Conservation (phyloP, 108 stramenopile species). For the Bacterosira constricta region DNA sequence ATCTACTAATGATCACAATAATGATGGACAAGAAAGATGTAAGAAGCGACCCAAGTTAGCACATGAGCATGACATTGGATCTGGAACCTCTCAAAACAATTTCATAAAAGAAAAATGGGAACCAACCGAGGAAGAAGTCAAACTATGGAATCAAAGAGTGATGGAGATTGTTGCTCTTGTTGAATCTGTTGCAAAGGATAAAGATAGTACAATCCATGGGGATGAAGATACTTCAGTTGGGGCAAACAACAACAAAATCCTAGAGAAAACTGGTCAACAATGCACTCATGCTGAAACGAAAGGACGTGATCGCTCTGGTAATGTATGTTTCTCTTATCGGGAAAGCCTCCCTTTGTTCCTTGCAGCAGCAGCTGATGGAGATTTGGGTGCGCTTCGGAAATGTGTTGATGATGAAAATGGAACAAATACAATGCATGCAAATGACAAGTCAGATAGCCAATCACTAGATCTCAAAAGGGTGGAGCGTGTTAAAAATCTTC, state of each 20-base stretch:
- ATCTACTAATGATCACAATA: background rate
- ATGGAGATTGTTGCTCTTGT: slow-evolving; percentile 53
- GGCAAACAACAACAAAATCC: background rate
- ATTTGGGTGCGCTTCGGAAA: slow-evolving; percentile 35
- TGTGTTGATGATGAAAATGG: slow-evolving; percentile 7
- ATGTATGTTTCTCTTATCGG: slow-evolving; percentile 52
- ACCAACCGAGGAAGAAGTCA: slow-evolving; percentile 62
- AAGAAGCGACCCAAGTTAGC: slow-evolving; percentile 13
- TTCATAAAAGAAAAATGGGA: slow-evolving; percentile 33
- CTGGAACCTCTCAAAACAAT: background rate
- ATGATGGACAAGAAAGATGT: slow-evolving; percentile 5
- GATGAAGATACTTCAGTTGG: background rate
- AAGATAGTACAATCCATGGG: background rate
- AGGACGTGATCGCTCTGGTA: slow-evolving; percentile 58
- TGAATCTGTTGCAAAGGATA: slow-evolving; percentile 48
- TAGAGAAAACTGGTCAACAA: background rate
- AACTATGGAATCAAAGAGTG: slow-evolving; percentile 69
- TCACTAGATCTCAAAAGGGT: background rate
- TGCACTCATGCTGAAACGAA: background rate
- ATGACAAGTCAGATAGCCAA: background rate
- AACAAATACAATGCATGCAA: background rate
- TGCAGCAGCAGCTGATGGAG: slow-evolving; percentile 72
- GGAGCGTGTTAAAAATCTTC: slow-evolving; percentile 25
- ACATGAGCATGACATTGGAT: background rate
- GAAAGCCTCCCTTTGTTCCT: slow-evolving; percentile 75